Evolutionary conservation across 805 yeast genomes (phyloP).

Genomic region (Ogataea trehaloabstinens): DNA sequence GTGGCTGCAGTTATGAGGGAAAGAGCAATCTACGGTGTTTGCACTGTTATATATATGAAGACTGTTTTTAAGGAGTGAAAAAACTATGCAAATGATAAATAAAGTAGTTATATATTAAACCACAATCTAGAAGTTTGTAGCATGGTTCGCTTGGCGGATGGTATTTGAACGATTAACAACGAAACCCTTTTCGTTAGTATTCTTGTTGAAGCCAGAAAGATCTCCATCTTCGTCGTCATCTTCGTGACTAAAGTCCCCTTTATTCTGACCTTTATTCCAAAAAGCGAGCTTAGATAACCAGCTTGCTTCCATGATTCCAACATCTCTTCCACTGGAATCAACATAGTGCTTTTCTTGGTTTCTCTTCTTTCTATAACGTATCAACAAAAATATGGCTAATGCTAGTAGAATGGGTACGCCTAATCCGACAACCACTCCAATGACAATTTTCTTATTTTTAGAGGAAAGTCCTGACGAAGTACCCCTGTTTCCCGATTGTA

Average conservation of each 20-base stretch:
- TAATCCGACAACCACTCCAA: constrained; percentile 71
- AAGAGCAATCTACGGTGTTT: too few relatives aligned
- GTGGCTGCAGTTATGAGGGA: too few relatives aligned
- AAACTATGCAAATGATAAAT: constrained; percentile 1
- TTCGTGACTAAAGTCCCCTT: constrained; percentile 28
- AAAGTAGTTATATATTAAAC: background rate
- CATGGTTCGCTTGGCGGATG: constrained; percentile 25
- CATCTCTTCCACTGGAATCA: constrained; percentile 34
- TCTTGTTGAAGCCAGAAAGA: constrained; percentile 12
- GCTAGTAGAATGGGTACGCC: constrained; percentile 59
- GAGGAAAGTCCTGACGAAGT: constrained; percentile 41
- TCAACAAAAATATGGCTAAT: constrained; percentile 11
- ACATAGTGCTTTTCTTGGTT: constrained; percentile 27
- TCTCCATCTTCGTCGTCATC: constrained; percentile 14
- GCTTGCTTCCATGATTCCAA: constrained; percentile 29
- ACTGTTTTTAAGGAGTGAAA: too few relatives aligned
- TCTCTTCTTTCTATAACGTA: constrained; percentile 18
- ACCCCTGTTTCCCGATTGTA: constrained; percentile 6
- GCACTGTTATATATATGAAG: too few relatives aligned
- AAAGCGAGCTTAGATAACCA: constrained; percentile 25
- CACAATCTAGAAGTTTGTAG: constrained; percentile 21
- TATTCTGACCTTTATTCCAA: constrained; percentile 18
- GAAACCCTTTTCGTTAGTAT: constrained; percentile 26
- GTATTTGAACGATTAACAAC: constrained; percentile 31
- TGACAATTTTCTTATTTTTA: constrained; percentile 51